Percentiles rank a stretch among this genome's conserved stretches.
phyloP scores from a whole-genome alignment of 1,284 basidiomycete species.

The Marasmius oreades region DNA sequence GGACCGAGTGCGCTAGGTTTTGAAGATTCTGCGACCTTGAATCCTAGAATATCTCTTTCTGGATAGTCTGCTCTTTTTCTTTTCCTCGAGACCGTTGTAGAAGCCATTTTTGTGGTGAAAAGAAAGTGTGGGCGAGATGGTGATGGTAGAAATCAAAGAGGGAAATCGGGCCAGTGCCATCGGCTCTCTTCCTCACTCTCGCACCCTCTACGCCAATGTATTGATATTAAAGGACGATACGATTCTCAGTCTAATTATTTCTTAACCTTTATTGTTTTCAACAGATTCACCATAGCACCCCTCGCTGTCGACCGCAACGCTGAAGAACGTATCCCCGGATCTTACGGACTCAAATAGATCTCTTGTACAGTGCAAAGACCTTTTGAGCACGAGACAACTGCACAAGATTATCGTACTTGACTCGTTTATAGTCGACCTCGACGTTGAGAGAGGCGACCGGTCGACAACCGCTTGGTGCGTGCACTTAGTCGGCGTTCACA shows the following conservation, averaged over 20 bases:
- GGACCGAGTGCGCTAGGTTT: conserved; percentile 57
- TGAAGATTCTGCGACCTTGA: conserved; percentile 40
- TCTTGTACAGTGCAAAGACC: no score
- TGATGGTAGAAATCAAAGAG: conserved; percentile 6
- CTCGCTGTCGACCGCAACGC: neutral
- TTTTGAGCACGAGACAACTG: neutral
- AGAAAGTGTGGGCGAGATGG: neutral
- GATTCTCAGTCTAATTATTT: neutral
- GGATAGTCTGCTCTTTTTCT: conserved; percentile 49
- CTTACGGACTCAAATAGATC: neutral
- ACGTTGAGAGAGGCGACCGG: neutral
- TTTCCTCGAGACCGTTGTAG: conserved; percentile 47
- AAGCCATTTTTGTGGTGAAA: conserved; percentile 10
- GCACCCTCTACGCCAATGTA: conserved; percentile 6
- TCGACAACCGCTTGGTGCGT: conserved; percentile 4
- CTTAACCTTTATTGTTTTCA: neutral
- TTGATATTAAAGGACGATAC: neutral
- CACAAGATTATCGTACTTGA: neutral
- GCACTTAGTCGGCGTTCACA: neutral
- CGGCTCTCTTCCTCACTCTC: conserved; percentile 4
- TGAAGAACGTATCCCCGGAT: no score
- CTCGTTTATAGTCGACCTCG: neutral
- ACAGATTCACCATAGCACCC: neutral
- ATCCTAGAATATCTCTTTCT: conserved; percentile 36
- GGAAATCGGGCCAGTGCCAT: conserved; percentile 1